Percentiles rank a stretch among this genome's conserved stretches.
phyloP scores from a whole-genome alignment of 768 basidiomycete genomes.

The Floccularia luteovirens region DNA sequence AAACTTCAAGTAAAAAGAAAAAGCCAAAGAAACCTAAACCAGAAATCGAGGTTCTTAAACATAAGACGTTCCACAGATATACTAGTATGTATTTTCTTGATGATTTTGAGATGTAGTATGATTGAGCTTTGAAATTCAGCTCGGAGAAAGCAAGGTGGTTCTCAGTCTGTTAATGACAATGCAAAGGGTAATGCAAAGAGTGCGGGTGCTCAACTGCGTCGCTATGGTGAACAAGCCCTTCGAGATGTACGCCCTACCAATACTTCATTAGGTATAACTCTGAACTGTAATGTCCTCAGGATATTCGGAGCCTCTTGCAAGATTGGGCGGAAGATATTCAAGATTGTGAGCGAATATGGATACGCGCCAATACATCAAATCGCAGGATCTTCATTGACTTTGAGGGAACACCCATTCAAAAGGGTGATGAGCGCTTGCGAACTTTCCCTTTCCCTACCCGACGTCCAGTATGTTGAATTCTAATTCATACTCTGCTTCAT shows the following conservation, averaged over 20 bases:
- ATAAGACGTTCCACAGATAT: constrained; percentile 98
- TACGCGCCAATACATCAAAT: constrained; percentile 85
- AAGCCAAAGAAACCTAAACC: constrained; percentile 62
- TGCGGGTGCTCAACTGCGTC: constrained; percentile 87
- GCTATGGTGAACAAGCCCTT: constrained; percentile 92
- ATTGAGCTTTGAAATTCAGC: constrained; percentile 50
- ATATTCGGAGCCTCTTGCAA: constrained; percentile 75
- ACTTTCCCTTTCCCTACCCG: constrained; percentile 96
- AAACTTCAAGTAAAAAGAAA: constrained; percentile 36
- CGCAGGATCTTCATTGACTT: constrained; percentile 87
- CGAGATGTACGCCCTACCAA: constrained; percentile 53
- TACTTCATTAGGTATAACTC: constrained; percentile 3
- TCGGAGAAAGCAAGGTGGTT: constrained; percentile 95
- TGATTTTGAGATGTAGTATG: constrained; percentile 5
- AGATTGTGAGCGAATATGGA: constrained; percentile 85
- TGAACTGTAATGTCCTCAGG: too few species aligned
- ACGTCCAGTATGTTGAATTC: constrained; percentile 60
- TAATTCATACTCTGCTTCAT: not conserved
- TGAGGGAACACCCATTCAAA: constrained; percentile 67
- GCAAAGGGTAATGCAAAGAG: constrained; percentile 90
- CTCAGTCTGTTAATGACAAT: constrained; percentile 88
- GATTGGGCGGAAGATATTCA: constrained; percentile 88
- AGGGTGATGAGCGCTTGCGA: constrained; percentile 77
- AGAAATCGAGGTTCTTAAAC: constrained; percentile 74
- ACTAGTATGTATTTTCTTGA: constrained; percentile 63